Evolutionary conservation across 768 basidiomycete genomes (phyloP).

Genomic region (Tulasnella sp.): DNA sequence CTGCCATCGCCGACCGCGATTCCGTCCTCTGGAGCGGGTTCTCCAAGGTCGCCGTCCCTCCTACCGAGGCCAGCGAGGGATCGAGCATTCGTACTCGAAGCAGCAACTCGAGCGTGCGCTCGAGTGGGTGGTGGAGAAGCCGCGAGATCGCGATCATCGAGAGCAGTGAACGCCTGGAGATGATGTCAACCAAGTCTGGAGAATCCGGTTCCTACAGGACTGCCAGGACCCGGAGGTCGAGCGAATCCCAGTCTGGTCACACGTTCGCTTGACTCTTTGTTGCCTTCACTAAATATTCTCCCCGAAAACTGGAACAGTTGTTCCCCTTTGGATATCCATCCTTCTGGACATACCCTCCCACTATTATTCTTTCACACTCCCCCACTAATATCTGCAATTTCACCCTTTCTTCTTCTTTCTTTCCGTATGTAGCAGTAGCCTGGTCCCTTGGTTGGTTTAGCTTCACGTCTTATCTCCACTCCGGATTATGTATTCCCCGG

Average conservation of each 20-base stretch:
- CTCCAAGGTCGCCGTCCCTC: constrained; percentile 7
- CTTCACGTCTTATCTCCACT: constrained; percentile 1
- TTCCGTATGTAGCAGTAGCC: not conserved
- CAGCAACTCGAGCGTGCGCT: constrained; percentile 4
- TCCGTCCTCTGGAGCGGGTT: constrained; percentile 20
- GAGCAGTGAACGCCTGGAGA: not conserved
- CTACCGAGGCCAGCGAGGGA: not conserved
- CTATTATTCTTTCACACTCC: not conserved
- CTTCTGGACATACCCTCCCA: not conserved
- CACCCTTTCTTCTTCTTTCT: not conserved
- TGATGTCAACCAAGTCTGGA: not conserved
- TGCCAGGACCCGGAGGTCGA: not conserved
- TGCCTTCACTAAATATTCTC: not conserved
- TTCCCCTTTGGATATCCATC: constrained; percentile 1
- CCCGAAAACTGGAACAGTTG: not conserved
- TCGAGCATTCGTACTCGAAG: not conserved
- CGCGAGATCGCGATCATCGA: constrained; percentile 12
- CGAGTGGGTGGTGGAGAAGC: constrained; percentile 13
- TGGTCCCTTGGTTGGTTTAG: not conserved
- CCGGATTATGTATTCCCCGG: not conserved
- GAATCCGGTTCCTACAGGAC: not conserved
- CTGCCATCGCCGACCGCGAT: constrained; percentile 5
- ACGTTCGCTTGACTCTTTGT: not conserved
- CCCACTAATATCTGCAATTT: constrained; percentile 5
- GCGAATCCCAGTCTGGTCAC: not conserved